Evolutionary conservation across 192 early-diverging fungal species (phyloP).

Genomic region (Backusella tuberculispora): DNA sequence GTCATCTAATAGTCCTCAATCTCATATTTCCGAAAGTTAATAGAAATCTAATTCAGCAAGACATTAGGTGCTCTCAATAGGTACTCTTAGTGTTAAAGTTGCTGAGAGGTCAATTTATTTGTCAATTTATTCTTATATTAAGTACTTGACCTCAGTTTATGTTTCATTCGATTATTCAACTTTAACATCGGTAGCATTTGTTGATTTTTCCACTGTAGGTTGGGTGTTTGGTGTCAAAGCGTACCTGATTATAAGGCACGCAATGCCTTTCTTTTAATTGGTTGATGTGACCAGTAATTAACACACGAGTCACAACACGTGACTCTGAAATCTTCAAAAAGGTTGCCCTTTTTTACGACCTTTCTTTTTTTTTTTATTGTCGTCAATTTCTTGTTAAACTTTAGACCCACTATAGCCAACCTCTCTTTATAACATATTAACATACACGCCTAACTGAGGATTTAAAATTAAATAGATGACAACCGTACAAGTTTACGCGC

Average conservation of each 20-base stretch:
- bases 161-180: too few relatives aligned
- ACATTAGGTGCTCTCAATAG: too few relatives aligned
- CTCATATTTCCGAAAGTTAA: too few relatives aligned
- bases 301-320: background rate
- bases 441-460: background rate
- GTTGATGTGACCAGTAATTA: background rate
- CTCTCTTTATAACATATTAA: background rate
- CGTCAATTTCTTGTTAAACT: constrained; percentile 15
- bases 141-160: too few relatives aligned
- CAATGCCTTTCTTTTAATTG: constrained; percentile 3
- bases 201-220: too few relatives aligned
- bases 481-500: constrained; percentile 52
- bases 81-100: too few relatives aligned
- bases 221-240: background rate
- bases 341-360: constrained; percentile 10
- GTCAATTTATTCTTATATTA: too few relatives aligned
- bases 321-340: constrained; percentile 1
- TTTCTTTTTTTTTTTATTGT: constrained; percentile 10
- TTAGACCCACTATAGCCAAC: background rate
- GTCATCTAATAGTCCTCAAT: too few relatives aligned
- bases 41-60: too few relatives aligned
- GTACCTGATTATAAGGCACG: background rate
- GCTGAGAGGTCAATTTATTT: too few relatives aligned
- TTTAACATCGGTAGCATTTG: too few relatives aligned
- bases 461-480: constrained; percentile 33